These are phyloP conservation scores for Lathyrus tuberosus DNA, from an alignment of 306 rosid genomes.

Conservation along the genomic window DNA sequence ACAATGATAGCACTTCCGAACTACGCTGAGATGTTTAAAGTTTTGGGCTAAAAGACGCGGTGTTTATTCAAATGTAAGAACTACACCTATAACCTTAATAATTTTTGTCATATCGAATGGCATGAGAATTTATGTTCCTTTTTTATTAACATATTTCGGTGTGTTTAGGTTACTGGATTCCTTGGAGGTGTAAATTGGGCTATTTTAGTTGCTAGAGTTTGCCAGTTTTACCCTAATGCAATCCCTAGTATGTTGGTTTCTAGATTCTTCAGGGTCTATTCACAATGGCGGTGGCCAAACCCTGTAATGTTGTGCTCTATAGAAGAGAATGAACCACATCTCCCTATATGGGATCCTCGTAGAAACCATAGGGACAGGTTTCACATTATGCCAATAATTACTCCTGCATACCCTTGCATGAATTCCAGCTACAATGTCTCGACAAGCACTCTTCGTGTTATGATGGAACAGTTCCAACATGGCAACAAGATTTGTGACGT, in stretches of 20 bases:
- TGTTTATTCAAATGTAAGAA: slow-evolving; percentile 94
- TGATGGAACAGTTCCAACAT: slow-evolving; percentile 81
- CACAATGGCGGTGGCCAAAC: slow-evolving; percentile 99
- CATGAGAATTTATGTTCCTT: slow-evolving; percentile 5
- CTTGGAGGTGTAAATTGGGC: slow-evolving; percentile 99
- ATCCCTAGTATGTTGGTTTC: slow-evolving; percentile 96
- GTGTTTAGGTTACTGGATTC: slow-evolving; percentile 87
- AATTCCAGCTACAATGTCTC: slow-evolving; percentile 98
- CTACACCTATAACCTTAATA: neutral
- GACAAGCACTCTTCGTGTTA: slow-evolving; percentile 93
- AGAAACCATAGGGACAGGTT: slow-evolving; percentile 78
- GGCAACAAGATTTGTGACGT: slow-evolving; percentile 89
- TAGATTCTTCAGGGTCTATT: slow-evolving; percentile 93
- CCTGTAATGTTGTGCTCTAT: slow-evolving; percentile 95
- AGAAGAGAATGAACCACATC: slow-evolving; percentile 89
- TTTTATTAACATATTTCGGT: slow-evolving; percentile 25
- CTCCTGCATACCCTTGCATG: slow-evolving; percentile 99
- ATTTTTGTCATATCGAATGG: slow-evolving; percentile 11
- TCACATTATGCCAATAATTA: slow-evolving; percentile 95
- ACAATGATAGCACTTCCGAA: slow-evolving; percentile 76
- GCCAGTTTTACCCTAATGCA: slow-evolving; percentile 99
- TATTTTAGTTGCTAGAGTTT: slow-evolving; percentile 87
- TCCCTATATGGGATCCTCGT: slow-evolving; percentile 96
- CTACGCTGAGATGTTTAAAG: slow-evolving; percentile 84
- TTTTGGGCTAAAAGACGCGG: slow-evolving; percentile 98